Base-by-base conservation (phyloP, 495 filamentous ascomycete genomes). In the Annulohypoxylon nitens region DNA sequence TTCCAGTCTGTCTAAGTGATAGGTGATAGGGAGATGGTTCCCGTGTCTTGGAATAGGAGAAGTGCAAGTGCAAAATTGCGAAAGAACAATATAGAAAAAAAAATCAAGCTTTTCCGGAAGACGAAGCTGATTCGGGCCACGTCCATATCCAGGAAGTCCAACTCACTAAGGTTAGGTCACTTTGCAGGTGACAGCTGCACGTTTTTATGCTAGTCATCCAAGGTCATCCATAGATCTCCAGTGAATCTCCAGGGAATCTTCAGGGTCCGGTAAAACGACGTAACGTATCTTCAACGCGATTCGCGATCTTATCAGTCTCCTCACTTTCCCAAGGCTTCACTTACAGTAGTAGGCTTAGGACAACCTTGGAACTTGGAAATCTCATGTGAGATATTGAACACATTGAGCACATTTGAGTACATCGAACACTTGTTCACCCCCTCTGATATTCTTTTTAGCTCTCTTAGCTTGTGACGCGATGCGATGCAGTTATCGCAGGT, bases 71-170 rank as follows among this genome's bases (percentile, higher is more conserved):
- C 12, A 47, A 30, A 23, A 62, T 39, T 57, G 45, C 50, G 12
- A 66, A 45, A 30, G 30, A 30, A 30, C 30, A 30, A 30, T 30
- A n/a, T 51, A 26, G 26, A 14, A 43, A 43, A 43, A 43, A 36
- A 67, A 70, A 54, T 54, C 51, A 62, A 55, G 63, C 41, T 59
- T 59, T 33, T 16, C 12, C 57, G 61, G 67, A 25, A 63, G 53
- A 60, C 53, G 48, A 59, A 61, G 51, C 72, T 75, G 72, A 75
- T 75, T 75, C 67, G 67, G 72, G 67, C 72, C 67, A 70, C 72
- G 72, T 67, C 58, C 63, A 33, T 14, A n/a, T 14, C 50, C 12
- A 20, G 39, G 39, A 33, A 58, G 58, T 59, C 72, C 72, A 75
- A 70, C 45, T 50, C 63, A 66, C 26, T 50, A 33, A 20, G 9